Percentiles rank a stretch among this genome's conserved stretches.
phyloP scores from a whole-genome alignment of 163 green algal genomes.

The Scenedesmus sp. region DNA sequence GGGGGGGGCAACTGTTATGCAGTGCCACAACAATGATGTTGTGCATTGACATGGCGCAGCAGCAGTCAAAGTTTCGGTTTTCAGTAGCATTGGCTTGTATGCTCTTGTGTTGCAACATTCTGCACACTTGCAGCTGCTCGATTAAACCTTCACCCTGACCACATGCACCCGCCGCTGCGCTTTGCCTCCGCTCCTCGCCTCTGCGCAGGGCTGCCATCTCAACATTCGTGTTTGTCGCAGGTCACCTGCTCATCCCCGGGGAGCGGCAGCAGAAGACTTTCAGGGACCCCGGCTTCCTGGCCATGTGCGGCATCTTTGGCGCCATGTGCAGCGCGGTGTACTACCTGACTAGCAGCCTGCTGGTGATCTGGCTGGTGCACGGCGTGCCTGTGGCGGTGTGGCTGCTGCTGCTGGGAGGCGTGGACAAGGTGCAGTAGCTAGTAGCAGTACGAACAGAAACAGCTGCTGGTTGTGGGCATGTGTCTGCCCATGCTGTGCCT shows the following conservation, averaged over 20 bases:
- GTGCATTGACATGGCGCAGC: no score
- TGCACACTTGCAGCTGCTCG: no score
- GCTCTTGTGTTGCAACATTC: no score
- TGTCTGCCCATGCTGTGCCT: no score
- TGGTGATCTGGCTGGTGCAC: conserved; percentile 41
- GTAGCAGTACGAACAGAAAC: no score
- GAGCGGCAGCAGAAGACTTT: conserved; percentile 14
- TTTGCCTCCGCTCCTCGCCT: not conserved
- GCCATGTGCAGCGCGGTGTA: conserved; percentile 43
- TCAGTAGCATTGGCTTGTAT: no score
- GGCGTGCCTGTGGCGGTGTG: conserved; percentile 35
- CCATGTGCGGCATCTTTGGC: conserved; percentile 19
- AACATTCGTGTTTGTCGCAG: conserved; percentile 24
- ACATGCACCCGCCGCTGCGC: not conserved
- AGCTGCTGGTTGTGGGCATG: no score
- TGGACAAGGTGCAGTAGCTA: conserved; percentile 24
- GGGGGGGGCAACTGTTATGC: no score
- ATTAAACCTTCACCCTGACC: not conserved
- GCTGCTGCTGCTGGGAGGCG: conserved; percentile 34
- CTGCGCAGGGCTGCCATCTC: conserved; percentile 17
- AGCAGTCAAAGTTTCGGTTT: no score
- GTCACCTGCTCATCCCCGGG: conserved; percentile 35
- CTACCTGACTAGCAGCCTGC: conserved; percentile 30
- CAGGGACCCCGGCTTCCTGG: conserved; percentile 8
- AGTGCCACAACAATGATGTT: no score